phyloP scores from a whole-genome alignment of 1,284 basidiomycete genomes.

The Stereum hirsutum region DNA sequence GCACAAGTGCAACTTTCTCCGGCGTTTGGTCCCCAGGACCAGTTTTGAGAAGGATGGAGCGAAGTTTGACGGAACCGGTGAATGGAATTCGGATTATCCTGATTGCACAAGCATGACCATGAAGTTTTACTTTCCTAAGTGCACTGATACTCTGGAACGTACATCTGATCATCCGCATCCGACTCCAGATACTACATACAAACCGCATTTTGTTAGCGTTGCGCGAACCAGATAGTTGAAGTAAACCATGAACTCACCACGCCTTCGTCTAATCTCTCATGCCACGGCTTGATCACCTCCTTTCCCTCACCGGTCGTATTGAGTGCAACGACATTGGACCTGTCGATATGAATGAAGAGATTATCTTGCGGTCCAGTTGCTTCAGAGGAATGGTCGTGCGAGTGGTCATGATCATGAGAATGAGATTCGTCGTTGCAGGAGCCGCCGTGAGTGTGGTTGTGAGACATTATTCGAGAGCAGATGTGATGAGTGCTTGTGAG shows the following conservation, averaged over 20 bases:
- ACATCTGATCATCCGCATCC: constrained; percentile 80
- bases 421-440: constrained; percentile 45
- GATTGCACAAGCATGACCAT: constrained; percentile 4
- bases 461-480: constrained; percentile 30
- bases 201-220: constrained; percentile 6
- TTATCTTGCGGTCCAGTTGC: constrained; percentile 59
- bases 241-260: constrained; percentile 30
- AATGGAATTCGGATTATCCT: constrained; percentile 78
- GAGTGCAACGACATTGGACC: constrained; percentile 60
- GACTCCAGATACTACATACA: constrained; percentile 64
- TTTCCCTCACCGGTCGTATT: constrained; percentile 43
- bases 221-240: constrained; percentile 4
- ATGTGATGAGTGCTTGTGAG: too few species aligned
- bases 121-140: constrained; percentile 3
- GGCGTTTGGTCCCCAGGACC: constrained; percentile 69
- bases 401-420: constrained; percentile 45
- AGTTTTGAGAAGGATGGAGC: constrained; percentile 64
- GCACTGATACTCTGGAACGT: constrained; percentile 14
- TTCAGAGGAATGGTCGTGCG: constrained; percentile 31
- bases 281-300: constrained; percentile 69
- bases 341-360: constrained; percentile 61
- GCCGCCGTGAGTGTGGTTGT: constrained; percentile 34
- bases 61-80: constrained; percentile 70
- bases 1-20: constrained; percentile 52
- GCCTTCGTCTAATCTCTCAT: constrained; percentile 53